These are phyloP conservation scores for Aureobasidium sp. DNA, from an alignment of 2,329 filamentous ascomycete species.

Conservation along the genomic window DNA sequence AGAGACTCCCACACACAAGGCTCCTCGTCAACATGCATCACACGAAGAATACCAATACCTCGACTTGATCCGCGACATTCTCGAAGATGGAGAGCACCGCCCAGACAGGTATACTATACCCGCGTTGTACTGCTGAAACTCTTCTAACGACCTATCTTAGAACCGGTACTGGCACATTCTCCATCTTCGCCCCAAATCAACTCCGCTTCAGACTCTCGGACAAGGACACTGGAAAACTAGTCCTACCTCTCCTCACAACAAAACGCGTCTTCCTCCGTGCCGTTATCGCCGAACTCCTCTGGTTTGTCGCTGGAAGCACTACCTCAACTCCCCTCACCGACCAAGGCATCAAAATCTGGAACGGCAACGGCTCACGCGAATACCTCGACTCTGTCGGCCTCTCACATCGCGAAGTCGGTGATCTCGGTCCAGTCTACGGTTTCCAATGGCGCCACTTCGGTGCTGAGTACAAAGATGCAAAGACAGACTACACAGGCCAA, in stretches of 20 bases:
- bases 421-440: slow-evolving; percentile 95
- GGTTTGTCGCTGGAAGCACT: slow-evolving; percentile 92
- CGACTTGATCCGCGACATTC: slow-evolving; percentile 85
- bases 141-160: slow-evolving; percentile 46
- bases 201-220: slow-evolving; percentile 87
- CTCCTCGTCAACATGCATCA: slow-evolving; percentile 27
- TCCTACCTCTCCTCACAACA: slow-evolving; percentile 95
- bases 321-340: slow-evolving; percentile 80
- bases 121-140: background rate
- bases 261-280: slow-evolving; percentile 96
- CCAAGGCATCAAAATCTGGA: slow-evolving; percentile 96
- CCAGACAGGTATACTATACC: slow-evolving; percentile 74
- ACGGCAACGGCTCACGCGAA: slow-evolving; percentile 92
- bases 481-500: slow-evolving; percentile 85
- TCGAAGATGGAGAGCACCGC: slow-evolving; percentile 85
- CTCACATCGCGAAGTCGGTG: slow-evolving; percentile 82
- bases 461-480: slow-evolving; percentile 83
- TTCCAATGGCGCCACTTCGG: slow-evolving; percentile 99
- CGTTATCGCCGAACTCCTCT: slow-evolving; percentile 92
- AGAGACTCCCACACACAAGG: slow-evolving; percentile 26
- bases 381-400: slow-evolving; percentile 91
- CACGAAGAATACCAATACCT: slow-evolving; percentile 98
- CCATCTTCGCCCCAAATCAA: slow-evolving; percentile 87
- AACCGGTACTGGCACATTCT: slow-evolving; percentile 93
- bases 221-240: slow-evolving; percentile 54